Conservation (phyloP, 306 rosid species). For the Fragaria nilgerrensis region DNA sequence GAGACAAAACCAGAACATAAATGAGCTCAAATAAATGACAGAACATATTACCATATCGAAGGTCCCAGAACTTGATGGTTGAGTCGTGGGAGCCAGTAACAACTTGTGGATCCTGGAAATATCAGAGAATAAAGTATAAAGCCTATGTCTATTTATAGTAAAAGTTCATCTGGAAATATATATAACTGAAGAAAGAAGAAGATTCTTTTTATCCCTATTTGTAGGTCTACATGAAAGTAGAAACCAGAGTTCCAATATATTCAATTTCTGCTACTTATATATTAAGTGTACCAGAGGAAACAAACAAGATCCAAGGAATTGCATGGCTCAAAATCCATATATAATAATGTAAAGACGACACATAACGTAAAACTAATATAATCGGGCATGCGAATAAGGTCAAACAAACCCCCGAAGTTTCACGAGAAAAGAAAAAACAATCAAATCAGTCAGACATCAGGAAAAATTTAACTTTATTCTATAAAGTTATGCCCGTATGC, state of each 20-base stretch:
- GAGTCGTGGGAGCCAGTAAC: slow-evolving; percentile 95
- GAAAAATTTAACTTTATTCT: no score
- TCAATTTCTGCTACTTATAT: not conserved
- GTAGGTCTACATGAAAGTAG: not conserved
- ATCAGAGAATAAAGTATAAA: slow-evolving; percentile 5
- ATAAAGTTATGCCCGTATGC: not conserved
- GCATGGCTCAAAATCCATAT: not conserved
- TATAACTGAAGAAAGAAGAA: not conserved
- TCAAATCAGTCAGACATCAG: no score
- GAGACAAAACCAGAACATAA: not conserved
- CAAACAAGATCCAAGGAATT: not conserved
- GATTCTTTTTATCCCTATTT: not conserved
- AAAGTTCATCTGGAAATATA: not conserved
- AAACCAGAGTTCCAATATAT: not conserved
- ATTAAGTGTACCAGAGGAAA: no score
- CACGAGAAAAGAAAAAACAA: no score
- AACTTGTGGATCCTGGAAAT: slow-evolving; percentile 91
- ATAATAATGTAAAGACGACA: not conserved
- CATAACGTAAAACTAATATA: not conserved
- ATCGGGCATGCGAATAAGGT: not conserved
- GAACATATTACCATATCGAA: slow-evolving; percentile 72
- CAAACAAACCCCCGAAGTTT: no score
- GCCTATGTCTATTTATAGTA: not conserved
- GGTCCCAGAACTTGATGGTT: slow-evolving; percentile 98
- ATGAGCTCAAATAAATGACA: not conserved